These are phyloP conservation scores for Zymoseptoria ardabiliae DNA, from an alignment of 2,329 filamentous ascomycete genomes.

Conservation along the genomic window DNA sequence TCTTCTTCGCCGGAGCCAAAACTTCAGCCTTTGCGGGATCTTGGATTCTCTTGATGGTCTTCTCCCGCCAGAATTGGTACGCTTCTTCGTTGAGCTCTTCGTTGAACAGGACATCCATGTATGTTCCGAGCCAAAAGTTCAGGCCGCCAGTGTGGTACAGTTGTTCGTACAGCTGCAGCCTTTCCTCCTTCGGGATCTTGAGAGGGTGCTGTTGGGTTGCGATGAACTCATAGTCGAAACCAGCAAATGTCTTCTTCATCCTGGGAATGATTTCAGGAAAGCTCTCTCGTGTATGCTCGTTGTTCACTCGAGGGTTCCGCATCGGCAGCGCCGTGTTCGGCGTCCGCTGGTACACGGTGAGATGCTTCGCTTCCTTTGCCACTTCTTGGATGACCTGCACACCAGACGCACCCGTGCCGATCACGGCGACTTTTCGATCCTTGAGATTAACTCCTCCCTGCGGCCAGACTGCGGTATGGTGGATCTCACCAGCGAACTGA, in stretches of 20 bases:
- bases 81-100: conserved; percentile 48
- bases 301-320: conserved; percentile 24
- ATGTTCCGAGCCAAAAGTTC: conserved; percentile 35
- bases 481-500: conserved; percentile 31
- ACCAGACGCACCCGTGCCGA: conserved; percentile 36
- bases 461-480: conserved; percentile 35
- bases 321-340: conserved; percentile 48
- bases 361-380: conserved; percentile 14
- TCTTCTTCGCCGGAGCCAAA: conserved; percentile 48
- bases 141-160: conserved; percentile 5
- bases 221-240: conserved; percentile 34
- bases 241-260: conserved; percentile 41
- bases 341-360: conserved; percentile 59
- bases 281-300: background rate
- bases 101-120: conserved; percentile 34
- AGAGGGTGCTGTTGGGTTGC: background rate
- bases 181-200: conserved; percentile 4
- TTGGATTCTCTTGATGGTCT: conserved; percentile 29
- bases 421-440: conserved; percentile 32
- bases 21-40: conserved; percentile 50
- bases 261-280: conserved; percentile 40
- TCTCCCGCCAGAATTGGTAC: conserved; percentile 39
- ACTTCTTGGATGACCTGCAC: conserved; percentile 30
- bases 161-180: conserved; percentile 4
- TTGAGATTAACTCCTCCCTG: conserved; percentile 18